Evolutionary conservation across 176 grass and related monocot species (phyloP), one percentile per base, ranked within the genome.

Genomic region (Alloteropsis semialata): DNA sequence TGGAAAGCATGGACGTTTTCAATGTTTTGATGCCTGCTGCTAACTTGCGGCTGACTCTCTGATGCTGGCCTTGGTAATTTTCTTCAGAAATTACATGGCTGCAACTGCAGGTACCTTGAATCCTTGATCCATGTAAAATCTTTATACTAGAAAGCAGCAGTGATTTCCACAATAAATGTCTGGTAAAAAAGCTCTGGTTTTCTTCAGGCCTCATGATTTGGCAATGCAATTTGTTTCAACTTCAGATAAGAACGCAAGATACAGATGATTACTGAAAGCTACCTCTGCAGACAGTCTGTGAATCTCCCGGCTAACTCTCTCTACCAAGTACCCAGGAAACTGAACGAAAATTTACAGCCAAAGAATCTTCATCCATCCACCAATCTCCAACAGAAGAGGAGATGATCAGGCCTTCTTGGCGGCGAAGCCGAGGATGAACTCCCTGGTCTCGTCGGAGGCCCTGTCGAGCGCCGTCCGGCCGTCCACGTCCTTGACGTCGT

Each of bases 401-500:
- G 5, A 16, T 71, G 21, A 43, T 54, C 0, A 96, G 28, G 67
- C 89, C 81, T 89, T 89, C 42, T 74, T 79, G 42, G 48, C 83
- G 0, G 83, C 65, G 42, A 90, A 94, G 11, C 87, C 85, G 10
- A 80, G 68, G 58, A 99, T 94, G 74, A 96, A 87, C 29, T 99
- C 89, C 81, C 71, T 92, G 82, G 85, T 89, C 59, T 96, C 93
- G 46, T 85, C 84, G 72, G 38, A 86, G 37, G 91, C 91, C 74
- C 93, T 75, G 74, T 99, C 93, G 53, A 96, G 83, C 22, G 97
- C 89, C 30, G 91, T 99, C 74, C 91, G 83, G 61, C 91, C 89
- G 81, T 99, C 91, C 30, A 67, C 87, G 81, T 99, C 97, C 87
- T 89, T 96, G 78, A 99, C 87, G 65, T 99, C 87, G 78, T 75